Evolutionary conservation across 176 grass and related monocot genomes (phyloP).

Genomic region (Oryza officinalis): DNA sequence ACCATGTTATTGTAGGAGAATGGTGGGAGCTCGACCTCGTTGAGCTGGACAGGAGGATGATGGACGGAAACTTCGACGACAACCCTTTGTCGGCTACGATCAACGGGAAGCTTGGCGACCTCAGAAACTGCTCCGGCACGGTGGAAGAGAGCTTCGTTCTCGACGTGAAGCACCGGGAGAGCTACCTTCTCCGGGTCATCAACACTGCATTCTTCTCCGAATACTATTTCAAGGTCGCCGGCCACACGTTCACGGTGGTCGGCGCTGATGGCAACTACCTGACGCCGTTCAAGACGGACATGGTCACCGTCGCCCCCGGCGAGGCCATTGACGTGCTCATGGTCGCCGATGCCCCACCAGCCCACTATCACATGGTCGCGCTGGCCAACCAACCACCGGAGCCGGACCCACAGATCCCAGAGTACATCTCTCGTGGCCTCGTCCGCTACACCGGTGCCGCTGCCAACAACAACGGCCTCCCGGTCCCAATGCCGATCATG

Average conservation of each 20-base stretch:
- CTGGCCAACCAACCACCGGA: constrained; percentile 31
- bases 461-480: constrained; percentile 27
- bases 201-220: constrained; percentile 51
- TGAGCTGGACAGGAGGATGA: constrained; percentile 8
- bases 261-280: constrained; percentile 51
- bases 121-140: constrained; percentile 39
- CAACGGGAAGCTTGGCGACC: constrained; percentile 55
- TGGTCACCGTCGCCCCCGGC: constrained; percentile 45
- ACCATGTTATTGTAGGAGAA: constrained; percentile 5
- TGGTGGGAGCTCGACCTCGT: constrained; percentile 27
- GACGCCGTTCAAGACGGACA: constrained; percentile 46
- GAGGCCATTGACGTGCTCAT: constrained; percentile 58
- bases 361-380: constrained; percentile 29
- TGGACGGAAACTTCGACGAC: constrained; percentile 30
- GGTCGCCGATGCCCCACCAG: constrained; percentile 29
- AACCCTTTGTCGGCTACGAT: constrained; percentile 46
- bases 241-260: constrained; percentile 58
- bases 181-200: constrained; percentile 52
- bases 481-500: constrained; percentile 25
- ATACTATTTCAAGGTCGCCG: constrained; percentile 49
- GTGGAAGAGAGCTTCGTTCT: constrained; percentile 43
- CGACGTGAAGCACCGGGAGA: constrained; percentile 45
- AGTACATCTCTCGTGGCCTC: constrained; percentile 23
- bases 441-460: constrained; percentile 9
- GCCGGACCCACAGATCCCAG: constrained; percentile 30